phyloP scores from a whole-genome alignment of 371 early-diverging fungal genomes.

The Mortierella sp. region DNA sequence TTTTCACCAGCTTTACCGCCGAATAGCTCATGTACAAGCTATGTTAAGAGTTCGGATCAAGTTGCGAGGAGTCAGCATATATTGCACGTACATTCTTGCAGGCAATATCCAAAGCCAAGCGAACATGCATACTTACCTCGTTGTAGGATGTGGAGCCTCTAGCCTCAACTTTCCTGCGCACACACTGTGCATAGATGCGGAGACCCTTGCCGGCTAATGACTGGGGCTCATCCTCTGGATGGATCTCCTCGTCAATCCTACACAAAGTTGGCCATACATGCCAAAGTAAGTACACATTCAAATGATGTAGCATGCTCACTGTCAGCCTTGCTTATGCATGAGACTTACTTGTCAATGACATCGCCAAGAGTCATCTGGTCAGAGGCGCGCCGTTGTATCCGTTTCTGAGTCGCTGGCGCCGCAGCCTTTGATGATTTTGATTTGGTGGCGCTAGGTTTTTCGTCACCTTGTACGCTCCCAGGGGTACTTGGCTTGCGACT shows the following conservation, averaged over 20 bases:
- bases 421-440: conserved; percentile 8
- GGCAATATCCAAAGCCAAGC: background rate
- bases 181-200: conserved; percentile 72
- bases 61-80: background rate
- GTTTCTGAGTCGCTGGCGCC: conserved; percentile 17
- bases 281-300: background rate
- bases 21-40: conserved; percentile 40
- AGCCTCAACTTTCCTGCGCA: conserved; percentile 73
- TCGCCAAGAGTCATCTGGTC: conserved; percentile 19
- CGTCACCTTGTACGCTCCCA: conserved; percentile 10
- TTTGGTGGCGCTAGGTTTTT: background rate
- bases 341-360: conserved; percentile 41
- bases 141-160: conserved; percentile 76
- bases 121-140: conserved; percentile 57
- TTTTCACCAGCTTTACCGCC: conserved; percentile 19
- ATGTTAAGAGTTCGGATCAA: background rate
- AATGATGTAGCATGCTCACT: background rate
- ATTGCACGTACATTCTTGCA: too few species aligned
- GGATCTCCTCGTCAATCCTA: conserved; percentile 42
- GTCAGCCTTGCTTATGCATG: background rate
- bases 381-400: conserved; percentile 16
- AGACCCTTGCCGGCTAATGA: conserved; percentile 59
- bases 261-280: background rate
- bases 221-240: conserved; percentile 16
- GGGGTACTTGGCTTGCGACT: conserved; percentile 32